Evolutionary conservation across 495 filamentous ascomycete genomes (phyloP).

Genomic region (Lasiosphaeria miniovina): DNA sequence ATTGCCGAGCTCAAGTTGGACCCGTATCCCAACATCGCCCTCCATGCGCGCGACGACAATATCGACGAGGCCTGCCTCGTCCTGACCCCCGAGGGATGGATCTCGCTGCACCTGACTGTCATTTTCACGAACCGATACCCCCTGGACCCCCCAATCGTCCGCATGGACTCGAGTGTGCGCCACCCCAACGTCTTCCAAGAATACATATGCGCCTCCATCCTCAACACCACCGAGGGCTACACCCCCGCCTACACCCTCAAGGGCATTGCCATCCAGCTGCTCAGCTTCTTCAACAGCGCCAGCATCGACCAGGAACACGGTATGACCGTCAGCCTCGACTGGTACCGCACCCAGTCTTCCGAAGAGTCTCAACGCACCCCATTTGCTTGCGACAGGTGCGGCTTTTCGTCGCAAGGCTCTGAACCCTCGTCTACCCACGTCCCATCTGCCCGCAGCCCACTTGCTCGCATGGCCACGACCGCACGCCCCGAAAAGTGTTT

Average conservation of each 20-base stretch:
- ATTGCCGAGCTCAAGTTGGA: slow-evolving; percentile 44
- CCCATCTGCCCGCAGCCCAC: not conserved
- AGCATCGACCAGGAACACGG: slow-evolving; percentile 39
- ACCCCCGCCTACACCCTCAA: slow-evolving; percentile 52
- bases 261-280: slow-evolving; percentile 49
- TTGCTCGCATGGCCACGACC: not conserved
- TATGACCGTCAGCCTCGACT: slow-evolving; percentile 1
- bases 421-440: too few relatives aligned
- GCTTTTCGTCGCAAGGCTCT: not conserved
- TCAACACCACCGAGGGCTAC: slow-evolving; percentile 39
- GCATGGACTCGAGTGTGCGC: slow-evolving; percentile 48
- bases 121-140: slow-evolving; percentile 38
- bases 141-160: slow-evolving; percentile 38
- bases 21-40: slow-evolving; percentile 46
- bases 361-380: not conserved
- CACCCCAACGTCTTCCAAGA: slow-evolving; percentile 52
- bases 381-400: slow-evolving; percentile 8
- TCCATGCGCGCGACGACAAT: slow-evolving; percentile 35
- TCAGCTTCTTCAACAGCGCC: slow-evolving; percentile 60
- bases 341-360: not conserved
- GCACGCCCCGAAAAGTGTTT: not conserved
- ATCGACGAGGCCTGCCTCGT: slow-evolving; percentile 39
- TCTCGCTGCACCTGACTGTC: slow-evolving; percentile 35
- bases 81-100: slow-evolving; percentile 35
- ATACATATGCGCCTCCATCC: slow-evolving; percentile 51